phyloP scores from a whole-genome alignment of 805 yeast genomes.

The Wickerhamomyces chaumierensis region DNA sequence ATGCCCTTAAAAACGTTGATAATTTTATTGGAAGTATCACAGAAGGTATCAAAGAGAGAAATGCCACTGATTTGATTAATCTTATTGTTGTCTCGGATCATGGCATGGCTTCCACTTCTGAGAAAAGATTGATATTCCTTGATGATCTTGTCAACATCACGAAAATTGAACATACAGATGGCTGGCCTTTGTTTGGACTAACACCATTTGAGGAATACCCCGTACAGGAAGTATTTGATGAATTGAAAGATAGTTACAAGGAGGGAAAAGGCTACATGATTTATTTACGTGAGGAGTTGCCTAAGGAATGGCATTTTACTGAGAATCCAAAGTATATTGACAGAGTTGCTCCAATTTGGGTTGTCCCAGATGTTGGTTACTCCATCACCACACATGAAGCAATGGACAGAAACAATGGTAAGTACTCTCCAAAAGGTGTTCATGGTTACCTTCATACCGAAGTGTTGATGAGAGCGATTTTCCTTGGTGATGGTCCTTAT shows the following conservation, averaged over 20 bases:
- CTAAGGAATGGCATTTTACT: conserved; percentile 22
- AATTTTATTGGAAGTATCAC: conserved; percentile 40
- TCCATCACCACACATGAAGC: conserved; percentile 51
- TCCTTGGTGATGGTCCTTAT: conserved; percentile 73
- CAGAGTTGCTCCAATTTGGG: conserved; percentile 78
- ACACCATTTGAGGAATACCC: conserved; percentile 37
- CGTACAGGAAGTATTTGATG: conserved; percentile 34
- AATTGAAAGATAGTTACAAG: conserved; percentile 24
- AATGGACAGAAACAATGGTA: conserved; percentile 26
- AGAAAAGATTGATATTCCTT: conserved; percentile 53
- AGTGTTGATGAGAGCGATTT: conserved; percentile 72
- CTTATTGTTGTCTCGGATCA: conserved; percentile 78
- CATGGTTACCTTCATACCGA: conserved; percentile 80
- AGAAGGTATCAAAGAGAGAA: conserved; percentile 37
- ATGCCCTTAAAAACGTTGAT: conserved; percentile 57
- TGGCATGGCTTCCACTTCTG: conserved; percentile 85
- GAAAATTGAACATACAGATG: conserved; percentile 54
- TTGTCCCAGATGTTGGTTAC: conserved; percentile 77
- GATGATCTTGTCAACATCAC: conserved; percentile 54
- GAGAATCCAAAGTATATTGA: conserved; percentile 22
- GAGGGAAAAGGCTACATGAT: conserved; percentile 30
- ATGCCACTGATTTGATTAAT: conserved; percentile 57
- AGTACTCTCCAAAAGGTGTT: conserved; percentile 37
- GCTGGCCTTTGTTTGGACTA: conserved; percentile 80
- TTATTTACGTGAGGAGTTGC: conserved; percentile 45